Base-by-base conservation (phyloP, 2,329 filamentous ascomycete genomes). In the Neonectria hederae region DNA sequence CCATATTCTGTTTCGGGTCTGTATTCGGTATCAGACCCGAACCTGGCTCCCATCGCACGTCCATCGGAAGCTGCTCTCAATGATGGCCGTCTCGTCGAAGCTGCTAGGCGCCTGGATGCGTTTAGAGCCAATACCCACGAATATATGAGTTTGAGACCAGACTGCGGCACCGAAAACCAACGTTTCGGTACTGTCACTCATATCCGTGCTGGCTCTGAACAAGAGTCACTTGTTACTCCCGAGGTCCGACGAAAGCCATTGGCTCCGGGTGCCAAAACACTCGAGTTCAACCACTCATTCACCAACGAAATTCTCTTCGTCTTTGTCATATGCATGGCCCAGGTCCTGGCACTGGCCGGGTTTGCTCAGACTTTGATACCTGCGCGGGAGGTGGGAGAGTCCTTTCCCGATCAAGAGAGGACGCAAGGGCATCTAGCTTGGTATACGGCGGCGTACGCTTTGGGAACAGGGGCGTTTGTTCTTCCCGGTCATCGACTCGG, bases 231-330 rank as follows among this genome's bases (percentile, higher is more conserved):
- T 8, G 51, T 62, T 24, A 24, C 49, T 11, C 63, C 63, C 14
- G 64, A 52, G 7, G 43, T 74, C 24, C 66, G 71, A 5, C 70
- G 72, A 45, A 74, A 74, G 54, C 72, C 72, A 5, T 46, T 74
- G 14, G 69, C 62, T 4, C 64, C 67, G 49, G 70, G 66, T 9
- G 72, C 72, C 4, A 69, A 65, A 48, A 66, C 66, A 13, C 68
- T 74, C 42, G 68, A 64, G 45, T 74, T 74, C 52, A 74, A 74
- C 42, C 68, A 68, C 30, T 57, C 67, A 21, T 61, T 70, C 5
- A 72, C 70, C n/a, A 74, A 72, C 35, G 69, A 74, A 46, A 55
- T 63, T 7, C 42, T 71, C 38, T 74, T 74, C 54, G 70, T 73
- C 54, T 58, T 58, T 19, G 35, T 71, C 48, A 74, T 74, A 14